Base-by-base conservation (phyloP, 352 stramenopile species). In the Globisporangium irregulare region DNA sequence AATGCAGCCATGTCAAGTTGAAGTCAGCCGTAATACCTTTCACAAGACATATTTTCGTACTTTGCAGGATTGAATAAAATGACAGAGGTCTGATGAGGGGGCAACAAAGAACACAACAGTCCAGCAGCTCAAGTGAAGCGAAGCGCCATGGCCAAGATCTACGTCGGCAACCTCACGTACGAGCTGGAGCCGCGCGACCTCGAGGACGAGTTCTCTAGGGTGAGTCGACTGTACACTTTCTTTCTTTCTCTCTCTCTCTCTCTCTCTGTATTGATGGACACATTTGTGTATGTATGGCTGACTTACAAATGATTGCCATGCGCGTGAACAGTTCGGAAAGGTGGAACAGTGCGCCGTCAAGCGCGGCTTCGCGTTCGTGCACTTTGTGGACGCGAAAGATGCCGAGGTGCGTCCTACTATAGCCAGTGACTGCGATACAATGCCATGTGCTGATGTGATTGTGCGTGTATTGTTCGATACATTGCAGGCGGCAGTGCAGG, bases 101-200 rank as follows among this genome's bases (percentile, higher is more conserved):
- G 41, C 41, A 50, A 50, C 38, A n/a, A 50, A 50, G 41, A 50
- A 67, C 36, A 27, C 27, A 27, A 46, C 38, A 18, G 12, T 5
- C 12, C 38, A 46, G 38, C 38, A 43, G 36, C 38, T 20, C 24
- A 51, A 61, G 25, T 29, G 8, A 38, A 43, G 36, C 36, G 8
- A 29, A 59, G 25, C 69, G 71, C 75, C 15, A 87, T 81, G 68
- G 77, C 77, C n/a, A 90, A 89, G 74, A 66, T 90, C 58, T 90
- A 89, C 66, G 77, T 90, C 48, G 82, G 82, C 32, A 90, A 90
- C 62, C 69, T 89, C 48, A 75, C 80, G 69, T 87, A 81, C 67
- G 75, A 87, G 50, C 63, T 84, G 43, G 73, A 82, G 25, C 66
- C 77, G 62, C 54, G 57, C 20, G 82, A 87, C 36, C 64, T 85